Base-by-base conservation (phyloP, 2,329 filamentous ascomycete species). In the Pseudocercospora fijiensis region DNA sequence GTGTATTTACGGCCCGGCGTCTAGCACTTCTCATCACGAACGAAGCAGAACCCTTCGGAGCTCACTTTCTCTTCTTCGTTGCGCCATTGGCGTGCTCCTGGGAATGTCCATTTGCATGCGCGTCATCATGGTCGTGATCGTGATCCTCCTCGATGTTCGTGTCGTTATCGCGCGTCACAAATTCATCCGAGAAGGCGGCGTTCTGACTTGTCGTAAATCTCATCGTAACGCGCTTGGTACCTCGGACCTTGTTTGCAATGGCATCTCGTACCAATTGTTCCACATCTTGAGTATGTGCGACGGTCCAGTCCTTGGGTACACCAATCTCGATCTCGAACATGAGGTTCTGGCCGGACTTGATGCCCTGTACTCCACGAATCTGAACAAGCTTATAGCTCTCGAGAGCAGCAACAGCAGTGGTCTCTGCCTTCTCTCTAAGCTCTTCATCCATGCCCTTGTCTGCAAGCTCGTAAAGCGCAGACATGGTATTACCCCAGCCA, bases 271-370 rank as follows among this genome's bases (percentile, higher is more conserved):
- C 84, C 2, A 83, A 80, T 37, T 89, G 85, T 77, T 99, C 95
- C 13, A 96, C 82, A 16, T 84, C 79, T 41, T 86, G 83, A 7
- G 88, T 85, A 60, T 90, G 85, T 59, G 88, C 85, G 5, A 99
- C 81, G 0, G 90, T 90, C 90, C 90, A 96, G 33, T 81, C 80
- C 22, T 83, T 85, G 0, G 94, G 92, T 16, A 96, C 90, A 1
- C 86, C 90, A 65, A 98, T 79, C 76, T 96, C 93, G 7, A 99
- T 77, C 71, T 98, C 95, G 71, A 98, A 88, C 28, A 98, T 83
- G 76, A 96, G 97, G 79, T 97, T 99, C 77, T 97, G 95, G 28
- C 95, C 95, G 3, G 92, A 95, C 79, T 99, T 99, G 78, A 96
- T 85, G 60, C 95, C 95, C 68, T 92, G 90, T 2, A 98, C 85